phyloP scores from a whole-genome alignment of 73 alveolate genomes.

The Stentor coeruleus region DNA sequence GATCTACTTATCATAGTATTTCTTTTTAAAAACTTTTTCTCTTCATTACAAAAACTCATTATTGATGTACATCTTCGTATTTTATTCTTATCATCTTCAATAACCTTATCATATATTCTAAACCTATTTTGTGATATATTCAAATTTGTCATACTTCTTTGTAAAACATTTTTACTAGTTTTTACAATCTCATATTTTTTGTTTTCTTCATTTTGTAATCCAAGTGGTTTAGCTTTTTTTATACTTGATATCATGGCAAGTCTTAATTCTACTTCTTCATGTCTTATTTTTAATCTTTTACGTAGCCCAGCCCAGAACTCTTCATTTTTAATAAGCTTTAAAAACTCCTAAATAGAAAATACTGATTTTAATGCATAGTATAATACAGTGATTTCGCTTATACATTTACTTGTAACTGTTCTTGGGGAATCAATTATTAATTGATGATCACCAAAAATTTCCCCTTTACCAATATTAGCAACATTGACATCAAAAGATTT shows the following conservation, averaged over 20 bases:
- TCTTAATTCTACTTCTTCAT: neutral
- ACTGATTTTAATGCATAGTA: conserved; percentile 2
- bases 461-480: neutral
- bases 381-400: neutral
- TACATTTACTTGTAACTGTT: neutral
- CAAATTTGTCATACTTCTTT: too few species aligned
- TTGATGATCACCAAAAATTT: neutral
- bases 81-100: too few species aligned
- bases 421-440: neutral
- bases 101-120: too few species aligned
- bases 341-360: neutral
- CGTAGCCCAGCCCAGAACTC: neutral
- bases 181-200: too few species aligned
- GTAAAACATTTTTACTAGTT: too few species aligned
- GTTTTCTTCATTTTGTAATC: too few species aligned
- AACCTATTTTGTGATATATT: too few species aligned
- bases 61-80: too few species aligned
- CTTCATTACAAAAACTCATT: too few species aligned
- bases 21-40: too few species aligned
- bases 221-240: neutral
- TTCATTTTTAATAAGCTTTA: neutral
- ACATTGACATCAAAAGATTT: neutral
- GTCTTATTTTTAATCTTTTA: neutral
- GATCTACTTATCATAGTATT: too few species aligned
- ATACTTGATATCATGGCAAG: too few species aligned